Base-by-base conservation (phyloP, 306 rosid genomes). In the Cucumis melo region DNA sequence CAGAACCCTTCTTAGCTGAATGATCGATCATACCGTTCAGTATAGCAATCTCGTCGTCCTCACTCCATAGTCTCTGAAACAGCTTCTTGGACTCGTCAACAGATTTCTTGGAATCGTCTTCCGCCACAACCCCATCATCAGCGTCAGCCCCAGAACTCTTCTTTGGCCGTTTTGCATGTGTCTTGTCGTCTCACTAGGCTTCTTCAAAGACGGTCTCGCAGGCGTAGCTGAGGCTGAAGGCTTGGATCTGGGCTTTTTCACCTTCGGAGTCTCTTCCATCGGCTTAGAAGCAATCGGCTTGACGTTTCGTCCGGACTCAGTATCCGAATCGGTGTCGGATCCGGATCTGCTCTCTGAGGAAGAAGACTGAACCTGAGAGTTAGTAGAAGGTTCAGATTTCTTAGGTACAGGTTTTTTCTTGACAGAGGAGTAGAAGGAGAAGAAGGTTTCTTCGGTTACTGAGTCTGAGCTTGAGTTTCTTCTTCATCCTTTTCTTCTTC, bases 31-130 rank as follows among this genome's bases (percentile, higher is more conserved):
- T 36, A 0, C 97, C 90, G 14, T 81, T 80, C 0, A 92, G 75
- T 16, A 92, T 72, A 0, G 59, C 80, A 5, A 92, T 70, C 44
- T 88, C 93, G 10, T 92, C 93, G 0, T 84, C 93, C 54, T 85
- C 89, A 17, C 83, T 84, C 87, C 91, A 91, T 0, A 89, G 17
- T 44, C 97, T 81, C 84, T 84, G 91, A 74, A 77, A 83, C 5
- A 56, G 53, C 80, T 86, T 88, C 75, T 80, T 89, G 0, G 86
- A 64, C 5, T 85, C 87, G 1, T 82, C 87, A 0, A 78, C 87
- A 2, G 86, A 1, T 56, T 82, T 82, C 67, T 84, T 86, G 29
- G 44, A 77, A 19, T 82, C 88, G 64, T 87, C 86, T 63, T 86
- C 91, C 5, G 46, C 78, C 5, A 6, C 55, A 14, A 15, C 67